phyloP scores from a whole-genome alignment of 2,329 filamentous ascomycete species.

The Pseudopyricularia javanii region DNA sequence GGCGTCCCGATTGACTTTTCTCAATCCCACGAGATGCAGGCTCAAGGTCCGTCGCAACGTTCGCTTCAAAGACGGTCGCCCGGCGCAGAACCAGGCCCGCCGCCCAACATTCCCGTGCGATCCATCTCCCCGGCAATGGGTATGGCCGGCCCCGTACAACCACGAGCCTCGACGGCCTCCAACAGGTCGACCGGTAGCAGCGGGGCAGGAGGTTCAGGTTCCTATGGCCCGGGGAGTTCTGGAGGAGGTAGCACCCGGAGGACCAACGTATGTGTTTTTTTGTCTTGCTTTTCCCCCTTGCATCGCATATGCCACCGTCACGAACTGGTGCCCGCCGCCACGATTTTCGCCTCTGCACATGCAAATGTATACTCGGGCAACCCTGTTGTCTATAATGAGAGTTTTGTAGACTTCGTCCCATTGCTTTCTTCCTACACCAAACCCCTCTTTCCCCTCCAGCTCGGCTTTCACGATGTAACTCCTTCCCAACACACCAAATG shows the following conservation, averaged over 20 bases:
- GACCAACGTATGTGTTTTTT: slow-evolving; percentile 40
- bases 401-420: neutral
- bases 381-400: neutral
- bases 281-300: slow-evolving; percentile 2
- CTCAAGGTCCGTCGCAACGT: slow-evolving; percentile 37
- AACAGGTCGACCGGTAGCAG: slow-evolving; percentile 34
- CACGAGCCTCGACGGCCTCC: slow-evolving; percentile 55
- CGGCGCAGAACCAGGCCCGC: slow-evolving; percentile 46
- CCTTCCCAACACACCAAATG: neutral
- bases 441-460: neutral
- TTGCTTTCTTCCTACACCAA: neutral
- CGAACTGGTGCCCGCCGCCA: neutral
- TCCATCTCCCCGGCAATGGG: slow-evolving; percentile 47
- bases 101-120: slow-evolving; percentile 40
- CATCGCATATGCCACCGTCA: slow-evolving; percentile 4
- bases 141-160: slow-evolving; percentile 26
- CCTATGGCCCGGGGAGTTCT: neutral
- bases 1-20: neutral
- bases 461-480: neutral
- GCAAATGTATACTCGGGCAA: neutral
- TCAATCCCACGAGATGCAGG: slow-evolving; percentile 28
- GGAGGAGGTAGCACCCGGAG: slow-evolving; percentile 27
- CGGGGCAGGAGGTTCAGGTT: slow-evolving; percentile 19
- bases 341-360: no score
- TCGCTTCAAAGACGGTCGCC: slow-evolving; percentile 50